Conservation (phyloP, 2,329 filamentous ascomycete genomes). For the Trichoderma harzianum region DNA sequence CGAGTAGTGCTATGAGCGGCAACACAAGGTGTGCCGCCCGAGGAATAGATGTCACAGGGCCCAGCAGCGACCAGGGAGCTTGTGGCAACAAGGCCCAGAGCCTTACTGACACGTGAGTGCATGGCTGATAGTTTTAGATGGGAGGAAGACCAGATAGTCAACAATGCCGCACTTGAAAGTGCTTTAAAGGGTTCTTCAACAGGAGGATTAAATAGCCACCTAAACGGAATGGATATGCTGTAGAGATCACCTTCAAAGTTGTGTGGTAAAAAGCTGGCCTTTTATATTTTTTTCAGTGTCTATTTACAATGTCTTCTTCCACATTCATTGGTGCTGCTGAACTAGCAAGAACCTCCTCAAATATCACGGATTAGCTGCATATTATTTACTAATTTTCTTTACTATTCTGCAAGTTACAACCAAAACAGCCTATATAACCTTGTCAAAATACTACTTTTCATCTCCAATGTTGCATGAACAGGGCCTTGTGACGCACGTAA, state of each 20-base stretch:
- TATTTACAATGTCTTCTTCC: too few species aligned
- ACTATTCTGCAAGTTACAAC: background rate
- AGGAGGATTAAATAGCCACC: background rate
- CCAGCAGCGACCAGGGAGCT: background rate
- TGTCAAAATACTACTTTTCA: background rate
- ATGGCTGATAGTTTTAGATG: background rate
- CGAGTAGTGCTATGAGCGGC: slow-evolving; percentile 6
- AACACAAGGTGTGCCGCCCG: slow-evolving; percentile 1
- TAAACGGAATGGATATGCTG: background rate
- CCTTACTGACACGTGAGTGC: background rate
- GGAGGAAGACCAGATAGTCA: background rate
- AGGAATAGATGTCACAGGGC: slow-evolving; percentile 2
- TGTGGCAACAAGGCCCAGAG: background rate
- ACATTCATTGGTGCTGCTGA: background rate
- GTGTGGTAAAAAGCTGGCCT: background rate
- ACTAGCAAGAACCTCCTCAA: background rate
- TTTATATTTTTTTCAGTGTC: background rate
- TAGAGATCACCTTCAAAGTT: background rate
- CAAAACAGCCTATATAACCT: background rate
- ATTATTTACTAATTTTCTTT: background rate
- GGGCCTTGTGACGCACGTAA: background rate
- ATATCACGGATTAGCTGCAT: background rate
- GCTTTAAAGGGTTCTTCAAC: background rate
- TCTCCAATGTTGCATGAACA: background rate
- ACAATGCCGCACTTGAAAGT: background rate